These are phyloP conservation scores for Linderniella brevidens DNA, from an alignment of 257 asterid species.

Conservation along the genomic window DNA sequence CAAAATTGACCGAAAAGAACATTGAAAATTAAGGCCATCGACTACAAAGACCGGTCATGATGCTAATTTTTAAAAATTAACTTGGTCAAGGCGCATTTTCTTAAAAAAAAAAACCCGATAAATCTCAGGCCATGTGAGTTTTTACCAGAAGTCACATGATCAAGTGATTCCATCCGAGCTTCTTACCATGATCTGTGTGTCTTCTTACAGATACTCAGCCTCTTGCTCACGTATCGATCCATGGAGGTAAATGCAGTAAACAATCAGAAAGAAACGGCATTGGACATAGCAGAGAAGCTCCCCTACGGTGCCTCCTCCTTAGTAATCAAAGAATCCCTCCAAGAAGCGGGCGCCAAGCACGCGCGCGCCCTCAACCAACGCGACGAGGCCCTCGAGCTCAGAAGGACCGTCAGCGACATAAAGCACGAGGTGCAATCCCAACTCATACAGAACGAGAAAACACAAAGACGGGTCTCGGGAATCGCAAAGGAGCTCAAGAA, in stretches of 20 bases:
- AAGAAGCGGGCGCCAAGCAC: slow-evolving; percentile 77
- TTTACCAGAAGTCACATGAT: no score
- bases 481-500: slow-evolving; percentile 93
- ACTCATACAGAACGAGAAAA: slow-evolving; percentile 74
- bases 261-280: slow-evolving; percentile 65
- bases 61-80: no score
- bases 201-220: slow-evolving; percentile 50
- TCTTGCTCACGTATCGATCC: slow-evolving; percentile 41
- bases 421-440: slow-evolving; percentile 92
- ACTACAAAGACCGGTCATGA: no score
- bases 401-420: slow-evolving; percentile 89
- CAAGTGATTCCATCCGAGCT: no score
- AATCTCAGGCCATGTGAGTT: no score
- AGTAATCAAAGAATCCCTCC: slow-evolving; percentile 49
- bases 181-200: not conserved
- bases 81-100: no score
- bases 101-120: no score
- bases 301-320: slow-evolving; percentile 59
- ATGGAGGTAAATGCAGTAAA: slow-evolving; percentile 61
- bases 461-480: slow-evolving; percentile 81
- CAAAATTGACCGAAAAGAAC: no score
- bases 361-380: slow-evolving; percentile 52
- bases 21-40: no score
- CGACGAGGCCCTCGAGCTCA: slow-evolving; percentile 70
- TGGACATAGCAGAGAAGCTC: slow-evolving; percentile 95